Percentiles rank a stretch among this genome's conserved stretches.
These are phyloP conservation scores for Magnusiomyces suaveolens DNA, from an alignment of 1,139 yeast species.

Conservation along the genomic window DNA sequence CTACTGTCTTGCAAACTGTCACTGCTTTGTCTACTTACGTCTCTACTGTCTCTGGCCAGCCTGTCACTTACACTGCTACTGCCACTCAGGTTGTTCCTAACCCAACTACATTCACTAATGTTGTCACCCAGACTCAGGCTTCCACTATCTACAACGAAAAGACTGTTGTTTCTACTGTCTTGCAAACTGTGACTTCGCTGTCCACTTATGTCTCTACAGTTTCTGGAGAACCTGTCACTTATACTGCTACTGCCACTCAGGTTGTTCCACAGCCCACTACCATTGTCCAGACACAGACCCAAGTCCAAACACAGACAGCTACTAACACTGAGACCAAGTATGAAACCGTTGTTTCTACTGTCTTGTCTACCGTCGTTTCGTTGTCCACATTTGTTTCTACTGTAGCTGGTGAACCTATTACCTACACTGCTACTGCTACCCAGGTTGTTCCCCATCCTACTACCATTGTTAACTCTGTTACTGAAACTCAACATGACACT, in stretches of 20 bases:
- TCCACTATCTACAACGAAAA: conserved; percentile 1
- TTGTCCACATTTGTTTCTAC: not conserved
- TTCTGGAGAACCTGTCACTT: not conserved
- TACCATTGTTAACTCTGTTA: not conserved
- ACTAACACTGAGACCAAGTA: not conserved
- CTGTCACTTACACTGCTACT: not conserved
- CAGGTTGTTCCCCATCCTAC: not conserved
- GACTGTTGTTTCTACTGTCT: not conserved
- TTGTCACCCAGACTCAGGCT: not conserved
- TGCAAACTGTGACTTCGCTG: not conserved
- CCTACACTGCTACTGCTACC: not conserved
- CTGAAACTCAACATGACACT: not conserved
- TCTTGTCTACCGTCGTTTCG: not conserved
- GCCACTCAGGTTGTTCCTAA: not conserved
- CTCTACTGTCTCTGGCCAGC: not conserved
- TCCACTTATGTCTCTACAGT: not conserved
- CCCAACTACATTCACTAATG: not conserved
- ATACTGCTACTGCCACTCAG: not conserved
- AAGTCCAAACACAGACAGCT: not conserved
- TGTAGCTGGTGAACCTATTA: not conserved
- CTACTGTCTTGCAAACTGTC: not conserved
- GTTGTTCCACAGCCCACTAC: not conserved
- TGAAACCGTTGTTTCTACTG: not conserved
- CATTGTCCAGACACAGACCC: not conserved
- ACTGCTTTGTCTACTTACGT: not conserved